Conservation (phyloP, 352 stramenopile genomes). For the Phytophthora citricola region DNA sequence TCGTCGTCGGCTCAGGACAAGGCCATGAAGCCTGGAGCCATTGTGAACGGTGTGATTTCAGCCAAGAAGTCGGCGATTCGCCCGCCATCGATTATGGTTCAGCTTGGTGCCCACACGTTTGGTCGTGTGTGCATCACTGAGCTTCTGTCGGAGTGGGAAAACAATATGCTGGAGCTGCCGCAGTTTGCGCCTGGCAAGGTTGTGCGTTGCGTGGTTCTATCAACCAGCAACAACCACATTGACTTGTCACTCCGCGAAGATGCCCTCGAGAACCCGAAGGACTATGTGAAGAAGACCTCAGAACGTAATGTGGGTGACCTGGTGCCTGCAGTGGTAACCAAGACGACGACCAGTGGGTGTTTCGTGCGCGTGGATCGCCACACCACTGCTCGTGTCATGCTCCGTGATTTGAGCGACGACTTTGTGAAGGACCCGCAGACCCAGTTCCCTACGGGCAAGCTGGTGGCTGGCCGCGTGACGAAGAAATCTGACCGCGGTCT, state of each 20-base stretch:
- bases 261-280: slow-evolving; percentile 55
- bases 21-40: slow-evolving; percentile 47
- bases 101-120: slow-evolving; percentile 76
- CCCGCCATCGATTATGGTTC: slow-evolving; percentile 86
- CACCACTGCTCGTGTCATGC: slow-evolving; percentile 90
- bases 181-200: slow-evolving; percentile 73
- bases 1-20: slow-evolving; percentile 40
- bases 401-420: slow-evolving; percentile 96
- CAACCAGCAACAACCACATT: slow-evolving; percentile 50
- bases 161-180: slow-evolving; percentile 68
- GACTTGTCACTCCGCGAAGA: slow-evolving; percentile 83
- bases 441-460: slow-evolving; percentile 92
- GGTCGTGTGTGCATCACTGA: slow-evolving; percentile 88
- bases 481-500: slow-evolving; percentile 82
- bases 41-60: slow-evolving; percentile 81
- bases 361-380: slow-evolving; percentile 93
- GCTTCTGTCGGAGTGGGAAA: slow-evolving; percentile 72
- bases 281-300: slow-evolving; percentile 56
- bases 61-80: slow-evolving; percentile 77
- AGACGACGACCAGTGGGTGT: slow-evolving; percentile 93
- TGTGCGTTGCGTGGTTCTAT: slow-evolving; percentile 80
- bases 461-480: slow-evolving; percentile 96
- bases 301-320: slow-evolving; percentile 80
- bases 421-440: slow-evolving; percentile 93
- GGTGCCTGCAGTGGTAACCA: slow-evolving; percentile 91